These are phyloP conservation scores for Tetrastigma voinierianum DNA, from an alignment of 164 flowering plant species.

Conservation along the genomic window DNA sequence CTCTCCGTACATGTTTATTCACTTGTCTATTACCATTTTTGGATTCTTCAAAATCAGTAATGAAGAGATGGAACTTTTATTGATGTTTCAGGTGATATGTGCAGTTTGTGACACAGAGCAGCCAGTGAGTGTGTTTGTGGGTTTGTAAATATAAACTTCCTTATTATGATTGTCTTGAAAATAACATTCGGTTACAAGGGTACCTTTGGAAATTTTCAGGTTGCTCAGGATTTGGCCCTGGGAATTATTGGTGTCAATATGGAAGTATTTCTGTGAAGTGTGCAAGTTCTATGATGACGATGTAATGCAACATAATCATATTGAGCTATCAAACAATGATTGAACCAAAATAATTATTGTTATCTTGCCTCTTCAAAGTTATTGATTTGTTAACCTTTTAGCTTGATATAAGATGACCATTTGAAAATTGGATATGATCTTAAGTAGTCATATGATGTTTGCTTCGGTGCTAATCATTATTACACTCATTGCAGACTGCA, in stretches of 20 bases:
- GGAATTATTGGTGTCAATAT: constrained; percentile 89
- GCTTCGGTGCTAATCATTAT: constrained; percentile 3
- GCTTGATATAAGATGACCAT: no score
- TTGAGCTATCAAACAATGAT: not conserved
- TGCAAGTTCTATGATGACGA: constrained; percentile 96
- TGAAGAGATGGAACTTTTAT: not conserved
- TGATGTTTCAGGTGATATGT: constrained; percentile 56
- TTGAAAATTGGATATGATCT: not conserved
- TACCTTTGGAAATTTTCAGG: constrained; percentile 36
- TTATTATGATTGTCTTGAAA: not conserved
- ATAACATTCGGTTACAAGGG: not conserved
- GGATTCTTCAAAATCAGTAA: not conserved
- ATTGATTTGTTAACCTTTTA: not conserved
- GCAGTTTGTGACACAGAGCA: constrained; percentile 79
- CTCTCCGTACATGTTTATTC: not conserved
- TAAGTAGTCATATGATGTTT: not conserved
- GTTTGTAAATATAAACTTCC: not conserved
- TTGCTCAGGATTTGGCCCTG: constrained; percentile 60
- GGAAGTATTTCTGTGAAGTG: constrained; percentile 88
- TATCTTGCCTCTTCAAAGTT: not conserved
- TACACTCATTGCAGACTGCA: constrained; percentile 35
- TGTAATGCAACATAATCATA: constrained; percentile 36
- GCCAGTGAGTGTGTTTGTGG: constrained; percentile 37
- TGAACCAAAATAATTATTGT: not conserved
- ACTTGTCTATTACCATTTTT: not conserved